Evolutionary conservation across 2,329 filamentous ascomycete genomes (phyloP), one percentile per base, ranked within the genome.

Genomic region (Fusarium pseudonygamai): DNA sequence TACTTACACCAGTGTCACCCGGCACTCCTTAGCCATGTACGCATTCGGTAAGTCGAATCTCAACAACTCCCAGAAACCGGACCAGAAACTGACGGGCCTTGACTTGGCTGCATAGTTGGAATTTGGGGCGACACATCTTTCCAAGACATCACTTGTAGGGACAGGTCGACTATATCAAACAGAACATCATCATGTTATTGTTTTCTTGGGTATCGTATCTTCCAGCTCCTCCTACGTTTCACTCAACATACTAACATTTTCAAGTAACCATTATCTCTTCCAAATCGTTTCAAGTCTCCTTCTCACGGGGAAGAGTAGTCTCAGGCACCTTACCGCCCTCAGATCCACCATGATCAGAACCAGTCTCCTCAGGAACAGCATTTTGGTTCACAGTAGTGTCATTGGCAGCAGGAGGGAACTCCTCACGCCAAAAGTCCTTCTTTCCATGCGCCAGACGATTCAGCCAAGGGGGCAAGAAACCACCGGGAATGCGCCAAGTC

Each of bases 401-500:
- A 67, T 73, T 65, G 22, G 59, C 75, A 6, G 70, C 67, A 24
- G 64, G 58, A n/a, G 75, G 72, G 15, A 72, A 56, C 2, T 81
- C 78, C 52, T 80, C 78, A 42, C 85, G 85, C 93, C 93, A 95
- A 79, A 95, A 95, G 75, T 92, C 88, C 83, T 87, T 92, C 85
- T 94, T 93, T 34, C 93, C 93, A 42, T 83, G 83, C 0, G 82
- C 79, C 9, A 92, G 83, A 36, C 94, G 88, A 64, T 86, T 84
- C 58, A 94, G 79, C 94, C 94, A 97, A 0, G 89, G 89, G 0
- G 94, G 93, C 32, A 95, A 82, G 56, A 96, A 83, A 2, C 93
- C 93, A 22, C 93, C 93, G 3, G 91, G 89, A 36, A 95, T 87
- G 78, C 89, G 90, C 84, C 91, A 96, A 1, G 93, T 93, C 94